Conservation (phyloP, 208 protist genomes). For the Lotmaria passim region DNA sequence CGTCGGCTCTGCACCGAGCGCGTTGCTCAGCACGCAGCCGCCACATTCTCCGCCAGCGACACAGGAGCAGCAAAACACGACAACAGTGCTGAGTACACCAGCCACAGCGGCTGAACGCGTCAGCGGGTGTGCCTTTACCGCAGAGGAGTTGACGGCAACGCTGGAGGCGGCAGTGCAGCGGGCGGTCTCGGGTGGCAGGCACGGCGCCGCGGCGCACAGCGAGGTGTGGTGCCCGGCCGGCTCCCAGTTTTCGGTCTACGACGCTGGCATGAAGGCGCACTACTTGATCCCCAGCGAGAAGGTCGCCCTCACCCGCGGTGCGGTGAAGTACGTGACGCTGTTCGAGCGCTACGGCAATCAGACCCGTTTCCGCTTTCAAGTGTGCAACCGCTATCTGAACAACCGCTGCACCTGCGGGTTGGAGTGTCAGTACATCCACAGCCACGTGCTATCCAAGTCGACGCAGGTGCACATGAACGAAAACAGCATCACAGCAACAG, state of each 20-base stretch:
- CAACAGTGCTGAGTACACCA: neutral
- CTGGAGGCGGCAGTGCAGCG: slow-evolving; percentile 12
- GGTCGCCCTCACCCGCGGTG: slow-evolving; percentile 62
- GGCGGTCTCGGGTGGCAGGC: no score
- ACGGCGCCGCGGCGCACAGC: neutral
- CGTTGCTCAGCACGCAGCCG: slow-evolving; percentile 13
- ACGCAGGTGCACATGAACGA: slow-evolving; percentile 75
- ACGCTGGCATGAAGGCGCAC: slow-evolving; percentile 55
- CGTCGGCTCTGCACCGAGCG: neutral
- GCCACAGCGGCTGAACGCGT: no score
- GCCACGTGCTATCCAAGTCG: slow-evolving; percentile 32
- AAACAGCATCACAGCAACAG: slow-evolving; percentile 45
- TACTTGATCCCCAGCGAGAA: slow-evolving; percentile 58
- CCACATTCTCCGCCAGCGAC: neutral
- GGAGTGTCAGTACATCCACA: slow-evolving; percentile 73
- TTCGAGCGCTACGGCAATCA: slow-evolving; percentile 57
- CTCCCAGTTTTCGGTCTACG: slow-evolving; percentile 63
- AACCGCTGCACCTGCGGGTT: slow-evolving; percentile 43
- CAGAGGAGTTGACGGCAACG: slow-evolving; percentile 25
- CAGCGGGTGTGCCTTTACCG: slow-evolving; percentile 15
- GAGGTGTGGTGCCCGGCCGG: slow-evolving; percentile 36
- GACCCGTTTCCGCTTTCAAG: slow-evolving; percentile 71
- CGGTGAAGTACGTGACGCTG: slow-evolving; percentile 59
- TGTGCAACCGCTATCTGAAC: slow-evolving; percentile 58
- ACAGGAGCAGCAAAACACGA: neutral